A percentile compares a stretch with the other conserved stretches of the same genome.
Evolutionary conservation across 2,329 filamentous ascomycete genomes (phyloP).

Genomic region (Monosporascus ibericus): DNA sequence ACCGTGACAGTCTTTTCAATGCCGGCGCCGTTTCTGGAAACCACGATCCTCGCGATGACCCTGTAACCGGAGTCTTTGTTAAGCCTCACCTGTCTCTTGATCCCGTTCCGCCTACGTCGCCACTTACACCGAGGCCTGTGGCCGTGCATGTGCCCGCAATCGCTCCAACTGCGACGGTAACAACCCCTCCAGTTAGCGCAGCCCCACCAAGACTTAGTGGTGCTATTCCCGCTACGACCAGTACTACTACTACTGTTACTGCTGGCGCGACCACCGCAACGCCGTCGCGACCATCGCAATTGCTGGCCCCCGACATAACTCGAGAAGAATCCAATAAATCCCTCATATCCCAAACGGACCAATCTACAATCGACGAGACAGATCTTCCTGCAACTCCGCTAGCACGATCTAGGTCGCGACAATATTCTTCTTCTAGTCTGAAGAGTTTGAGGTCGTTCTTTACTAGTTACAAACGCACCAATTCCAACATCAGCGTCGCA

Average conservation of each 20-base stretch:
- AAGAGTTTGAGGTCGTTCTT: slow-evolving; percentile 20
- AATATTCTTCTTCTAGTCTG: slow-evolving; percentile 16
- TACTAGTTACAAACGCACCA: slow-evolving; percentile 19
- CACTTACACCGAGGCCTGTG: slow-evolving; percentile 4
- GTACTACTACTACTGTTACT: neutral
- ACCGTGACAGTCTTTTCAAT: slow-evolving; percentile 19
- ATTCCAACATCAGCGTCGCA: slow-evolving; percentile 14
- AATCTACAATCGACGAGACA: neutral
- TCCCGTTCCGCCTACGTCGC: slow-evolving; percentile 4
- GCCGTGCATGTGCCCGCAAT: neutral
- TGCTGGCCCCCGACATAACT: neutral
- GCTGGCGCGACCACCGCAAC: neutral
- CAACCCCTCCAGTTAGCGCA: slow-evolving; percentile 7
- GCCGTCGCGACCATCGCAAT: neutral
- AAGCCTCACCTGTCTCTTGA: slow-evolving; percentile 6
- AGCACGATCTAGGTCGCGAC: slow-evolving; percentile 10
- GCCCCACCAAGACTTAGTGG: slow-evolving; percentile 1
- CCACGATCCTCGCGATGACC: slow-evolving; percentile 13
- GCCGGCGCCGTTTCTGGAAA: slow-evolving; percentile 10
- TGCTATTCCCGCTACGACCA: neutral
- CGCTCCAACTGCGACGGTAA: slow-evolving; percentile 1
- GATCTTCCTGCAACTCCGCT: neutral
- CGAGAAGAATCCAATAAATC: neutral
- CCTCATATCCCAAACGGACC: neutral
- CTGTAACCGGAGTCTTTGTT: slow-evolving; percentile 9